Conservation (phyloP, 257 asterid species). For the Striga asiatica region DNA sequence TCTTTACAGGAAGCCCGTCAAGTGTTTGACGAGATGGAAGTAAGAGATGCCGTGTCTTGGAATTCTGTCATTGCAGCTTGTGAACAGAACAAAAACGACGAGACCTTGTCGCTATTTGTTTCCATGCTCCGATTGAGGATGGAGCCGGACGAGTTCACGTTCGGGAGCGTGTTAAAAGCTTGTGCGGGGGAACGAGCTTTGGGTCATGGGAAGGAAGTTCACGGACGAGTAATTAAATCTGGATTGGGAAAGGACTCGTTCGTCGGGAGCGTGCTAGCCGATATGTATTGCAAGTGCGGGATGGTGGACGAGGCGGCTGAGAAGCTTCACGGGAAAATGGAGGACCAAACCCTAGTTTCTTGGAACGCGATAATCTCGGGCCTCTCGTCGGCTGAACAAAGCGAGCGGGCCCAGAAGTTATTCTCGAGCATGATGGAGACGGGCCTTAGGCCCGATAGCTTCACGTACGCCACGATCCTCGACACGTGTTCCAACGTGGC, state of each 20-base stretch:
- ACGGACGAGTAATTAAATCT: constrained; percentile 51
- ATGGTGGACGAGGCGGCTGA: constrained; percentile 83
- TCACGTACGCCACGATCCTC: constrained; percentile 82
- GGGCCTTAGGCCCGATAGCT: constrained; percentile 64
- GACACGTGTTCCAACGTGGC: constrained; percentile 87
- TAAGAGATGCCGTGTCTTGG: constrained; percentile 82
- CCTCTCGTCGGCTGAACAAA: constrained; percentile 52
- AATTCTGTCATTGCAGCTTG: constrained; percentile 75
- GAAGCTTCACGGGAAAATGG: constrained; percentile 56
- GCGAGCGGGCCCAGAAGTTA: constrained; percentile 69
- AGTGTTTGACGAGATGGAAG: constrained; percentile 54
- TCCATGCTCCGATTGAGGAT: constrained; percentile 55
- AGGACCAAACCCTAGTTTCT: constrained; percentile 48
- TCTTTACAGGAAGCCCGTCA: constrained; percentile 47
- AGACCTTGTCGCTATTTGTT: constrained; percentile 35
- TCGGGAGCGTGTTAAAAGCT: constrained; percentile 79
- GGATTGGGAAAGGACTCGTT: constrained; percentile 68
- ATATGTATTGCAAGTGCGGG: constrained; percentile 84
- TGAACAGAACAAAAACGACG: constrained; percentile 59
- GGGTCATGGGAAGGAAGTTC: constrained; percentile 57
- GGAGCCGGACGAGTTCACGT: constrained; percentile 86
- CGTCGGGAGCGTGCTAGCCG: constrained; percentile 66
- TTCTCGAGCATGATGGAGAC: constrained; percentile 52
- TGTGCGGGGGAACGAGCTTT: constrained; percentile 64
- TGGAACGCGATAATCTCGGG: constrained; percentile 90